These are phyloP conservation scores for Pseudognaphalium luteoalbum DNA, from an alignment of 129 eudicot species.

Conservation along the genomic window DNA sequence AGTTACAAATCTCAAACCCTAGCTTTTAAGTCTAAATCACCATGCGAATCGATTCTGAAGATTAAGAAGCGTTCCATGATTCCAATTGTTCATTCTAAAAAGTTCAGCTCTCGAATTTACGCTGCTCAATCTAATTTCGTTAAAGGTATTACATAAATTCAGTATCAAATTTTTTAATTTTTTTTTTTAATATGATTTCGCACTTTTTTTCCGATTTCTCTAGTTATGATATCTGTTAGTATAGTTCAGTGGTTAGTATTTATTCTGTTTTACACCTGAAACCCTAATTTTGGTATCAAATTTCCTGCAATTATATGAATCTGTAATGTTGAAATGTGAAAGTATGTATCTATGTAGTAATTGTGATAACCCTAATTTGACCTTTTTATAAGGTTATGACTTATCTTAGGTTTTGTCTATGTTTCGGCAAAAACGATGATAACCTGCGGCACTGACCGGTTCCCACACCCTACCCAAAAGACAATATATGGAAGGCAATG, in stretches of 20 bases:
- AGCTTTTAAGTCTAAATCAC: constrained; percentile 39
- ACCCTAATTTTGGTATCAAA: too few species aligned
- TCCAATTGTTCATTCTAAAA: constrained; percentile 29
- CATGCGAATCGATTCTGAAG: constrained; percentile 37
- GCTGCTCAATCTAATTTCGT: constrained; percentile 70
- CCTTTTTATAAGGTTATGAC: background rate
- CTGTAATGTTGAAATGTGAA: background rate
- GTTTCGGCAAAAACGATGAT: background rate
- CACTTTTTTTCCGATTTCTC: background rate
- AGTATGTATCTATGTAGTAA: too few species aligned
- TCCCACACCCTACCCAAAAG: too few species aligned
- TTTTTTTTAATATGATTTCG: background rate
- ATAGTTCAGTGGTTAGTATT: background rate
- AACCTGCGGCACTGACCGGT: too few species aligned
- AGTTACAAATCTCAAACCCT: constrained; percentile 33
- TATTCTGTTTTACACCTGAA: too few species aligned
- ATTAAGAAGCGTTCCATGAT: constrained; percentile 26
- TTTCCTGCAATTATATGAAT: background rate
- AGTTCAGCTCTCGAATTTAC: constrained; percentile 33
- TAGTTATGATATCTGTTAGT: background rate
- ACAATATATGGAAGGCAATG: too few species aligned
- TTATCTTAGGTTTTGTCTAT: background rate
- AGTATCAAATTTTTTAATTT: background rate
- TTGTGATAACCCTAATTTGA: background rate
- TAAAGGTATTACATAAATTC: constrained; percentile 44